phyloP scores from a whole-genome alignment of 2,329 filamentous ascomycete genomes.

The Cordyceps cateniannulata region DNA sequence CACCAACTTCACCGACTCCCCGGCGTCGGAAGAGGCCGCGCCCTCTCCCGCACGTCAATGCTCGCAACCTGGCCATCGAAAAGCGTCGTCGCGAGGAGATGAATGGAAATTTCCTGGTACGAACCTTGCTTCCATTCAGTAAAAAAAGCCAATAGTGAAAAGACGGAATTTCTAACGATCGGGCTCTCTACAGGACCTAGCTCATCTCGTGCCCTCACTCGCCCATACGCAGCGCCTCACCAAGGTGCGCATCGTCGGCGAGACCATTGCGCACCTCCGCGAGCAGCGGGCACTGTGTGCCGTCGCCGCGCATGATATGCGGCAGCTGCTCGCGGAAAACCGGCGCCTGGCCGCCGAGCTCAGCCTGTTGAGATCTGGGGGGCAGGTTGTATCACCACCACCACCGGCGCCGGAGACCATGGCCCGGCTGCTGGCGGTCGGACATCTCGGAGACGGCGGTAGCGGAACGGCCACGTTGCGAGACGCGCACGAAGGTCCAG shows the following conservation, averaged over 20 bases:
- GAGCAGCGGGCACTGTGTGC: not conserved
- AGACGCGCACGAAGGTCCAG: not conserved
- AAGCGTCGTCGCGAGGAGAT: slow-evolving; percentile 5
- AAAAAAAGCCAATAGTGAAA: not conserved
- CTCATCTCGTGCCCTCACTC: not conserved
- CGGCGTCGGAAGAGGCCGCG: slow-evolving; percentile 1
- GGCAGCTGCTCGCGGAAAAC: slow-evolving; percentile 2
- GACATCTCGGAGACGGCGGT: not conserved
- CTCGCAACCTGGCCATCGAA: slow-evolving; percentile 6
- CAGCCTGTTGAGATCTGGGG: not conserved
- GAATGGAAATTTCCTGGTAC: slow-evolving; percentile 6
- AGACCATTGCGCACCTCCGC: slow-evolving; percentile 2
- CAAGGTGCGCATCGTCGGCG: slow-evolving; percentile 7
- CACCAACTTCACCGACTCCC: not conserved
- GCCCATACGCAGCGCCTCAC: not conserved
- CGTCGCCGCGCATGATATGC: not conserved
- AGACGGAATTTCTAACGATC: not conserved
- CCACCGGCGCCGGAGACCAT: not conserved
- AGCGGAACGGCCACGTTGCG: not conserved
- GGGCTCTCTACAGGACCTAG: not conserved
- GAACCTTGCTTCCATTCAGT: not conserved
- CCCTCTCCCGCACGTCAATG: slow-evolving; percentile 4
- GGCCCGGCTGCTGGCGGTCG: not conserved
- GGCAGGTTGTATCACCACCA: no score
- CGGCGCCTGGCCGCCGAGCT: not conserved